A percentile compares a stretch with the other conserved stretches of the same genome.
Evolutionary conservation across 2,329 filamentous ascomycete genomes (phyloP).

Genomic region (Lizonia empirigonia): DNA sequence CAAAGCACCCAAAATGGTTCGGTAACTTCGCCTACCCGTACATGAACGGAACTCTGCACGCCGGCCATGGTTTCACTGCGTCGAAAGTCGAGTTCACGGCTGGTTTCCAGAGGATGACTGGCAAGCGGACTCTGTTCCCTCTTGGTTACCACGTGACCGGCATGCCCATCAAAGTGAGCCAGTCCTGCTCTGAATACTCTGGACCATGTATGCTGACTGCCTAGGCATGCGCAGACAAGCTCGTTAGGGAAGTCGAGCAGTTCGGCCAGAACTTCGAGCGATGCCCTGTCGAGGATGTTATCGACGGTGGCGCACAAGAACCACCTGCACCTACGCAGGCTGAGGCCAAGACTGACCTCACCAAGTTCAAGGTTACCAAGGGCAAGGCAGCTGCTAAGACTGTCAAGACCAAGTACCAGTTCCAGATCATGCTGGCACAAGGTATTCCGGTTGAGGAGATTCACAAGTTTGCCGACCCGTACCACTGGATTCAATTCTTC

Average conservation of each 20-base stretch:
- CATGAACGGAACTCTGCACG: constrained; percentile 67
- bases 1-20: constrained; percentile 89
- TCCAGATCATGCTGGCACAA: constrained; percentile 90
- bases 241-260: constrained; percentile 83
- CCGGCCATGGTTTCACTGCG: constrained; percentile 89
- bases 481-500: constrained; percentile 91
- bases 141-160: constrained; percentile 96
- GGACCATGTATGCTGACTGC: not conserved
- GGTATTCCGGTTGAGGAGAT: constrained; percentile 89
- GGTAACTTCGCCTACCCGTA: constrained; percentile 71
- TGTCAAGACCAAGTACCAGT: constrained; percentile 93
- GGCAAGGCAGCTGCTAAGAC: constrained; percentile 85
- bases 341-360: constrained; percentile 75
- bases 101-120: constrained; percentile 87
- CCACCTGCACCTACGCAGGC: constrained; percentile 66
- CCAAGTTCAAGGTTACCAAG: constrained; percentile 83
- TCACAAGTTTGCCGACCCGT: constrained; percentile 88
- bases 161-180: constrained; percentile 76
- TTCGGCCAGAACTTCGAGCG: constrained; percentile 87
- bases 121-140: constrained; percentile 84
- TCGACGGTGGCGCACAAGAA: constrained; percentile 54
- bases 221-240: constrained; percentile 86
- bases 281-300: constrained; percentile 57
- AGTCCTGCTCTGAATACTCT: not conserved
- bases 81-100: constrained; percentile 92